Evolutionary conservation across 1,139 yeast genomes (phyloP).

Genomic region (Geotrichum histeridarum): DNA sequence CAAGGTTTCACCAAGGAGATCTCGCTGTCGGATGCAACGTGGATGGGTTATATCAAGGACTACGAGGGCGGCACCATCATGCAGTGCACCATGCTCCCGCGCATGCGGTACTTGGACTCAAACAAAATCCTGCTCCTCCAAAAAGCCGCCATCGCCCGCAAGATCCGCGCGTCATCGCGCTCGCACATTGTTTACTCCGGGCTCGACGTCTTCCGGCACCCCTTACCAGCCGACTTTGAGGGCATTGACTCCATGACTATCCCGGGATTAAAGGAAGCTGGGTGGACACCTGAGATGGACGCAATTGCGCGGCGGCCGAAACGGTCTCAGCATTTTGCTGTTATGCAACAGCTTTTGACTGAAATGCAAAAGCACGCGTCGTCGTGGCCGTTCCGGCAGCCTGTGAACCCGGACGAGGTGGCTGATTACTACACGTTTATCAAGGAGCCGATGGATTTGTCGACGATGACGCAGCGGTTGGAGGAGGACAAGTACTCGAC

Average conservation of each 20-base stretch:
- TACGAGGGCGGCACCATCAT: constrained; percentile 97
- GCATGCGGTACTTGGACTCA: constrained; percentile 80
- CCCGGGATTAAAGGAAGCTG: constrained; percentile 87
- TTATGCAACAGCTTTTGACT: constrained; percentile 79
- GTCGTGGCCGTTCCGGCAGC: constrained; percentile 97
- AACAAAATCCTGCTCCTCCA: constrained; percentile 79
- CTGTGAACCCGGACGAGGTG: constrained; percentile 90
- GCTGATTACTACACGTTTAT: constrained; percentile 95
- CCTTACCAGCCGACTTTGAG: constrained; percentile 28
- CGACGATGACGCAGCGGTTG: constrained; percentile 89
- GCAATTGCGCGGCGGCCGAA: constrained; percentile 92
- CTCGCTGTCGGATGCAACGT: constrained; percentile 71
- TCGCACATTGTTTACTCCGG: constrained; percentile 84
- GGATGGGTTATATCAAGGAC: constrained; percentile 99
- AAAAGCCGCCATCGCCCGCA: constrained; percentile 83
- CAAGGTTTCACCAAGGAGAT: constrained; percentile 97
- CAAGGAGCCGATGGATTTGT: constrained; percentile 83
- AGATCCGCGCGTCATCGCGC: constrained; percentile 71
- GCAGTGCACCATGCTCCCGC: constrained; percentile 94
- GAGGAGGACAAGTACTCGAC: constrained; percentile 88
- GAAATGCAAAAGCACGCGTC: constrained; percentile 93
- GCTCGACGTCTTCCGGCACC: constrained; percentile 55
- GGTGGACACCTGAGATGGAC: constrained; percentile 99
- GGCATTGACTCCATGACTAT: constrained; percentile 67
- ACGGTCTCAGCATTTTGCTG: constrained; percentile 89